Evolutionary conservation across 2,329 filamentous ascomycete species (phyloP), one percentile per base, ranked within the genome.

Genomic region (Epichloe uncinata): DNA sequence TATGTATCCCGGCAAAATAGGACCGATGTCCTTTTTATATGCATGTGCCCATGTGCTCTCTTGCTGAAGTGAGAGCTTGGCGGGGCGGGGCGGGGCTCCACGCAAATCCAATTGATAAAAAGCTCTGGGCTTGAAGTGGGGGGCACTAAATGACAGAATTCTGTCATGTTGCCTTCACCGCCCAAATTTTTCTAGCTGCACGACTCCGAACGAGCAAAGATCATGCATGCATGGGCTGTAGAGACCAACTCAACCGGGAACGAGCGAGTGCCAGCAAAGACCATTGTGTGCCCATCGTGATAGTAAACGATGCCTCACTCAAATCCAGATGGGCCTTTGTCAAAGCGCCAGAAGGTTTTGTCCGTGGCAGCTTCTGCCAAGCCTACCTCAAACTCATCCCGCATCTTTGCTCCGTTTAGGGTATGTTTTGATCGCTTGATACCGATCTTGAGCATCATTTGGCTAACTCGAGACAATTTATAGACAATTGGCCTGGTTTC

Each of bases 401-500:
- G 81, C 63, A 88, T 97, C 57, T 97, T 98, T 73, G 86, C 90
- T 59, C 91, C 93, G 1, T 97, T 91, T 70, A 75, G 93, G 66
- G 89, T 94, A 81, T 57, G 82, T 67, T 38, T n/a, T 8, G 12
- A 36, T 36, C 41, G 30, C 38, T 48, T 44, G 35, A 40, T 15
- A 41, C 37, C 33, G 35, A n/a, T 13, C 9, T 38, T 34, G 16
- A 51, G 50, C 22, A 15, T 34, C 40, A 34, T 1, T 20, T 47
- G 12, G 34, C 53, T 55, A 45, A 54, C 34, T 53, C 34, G n/a
- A 16, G n/a, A 51, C 34, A 18, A 4, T 45, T 6, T 35, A 3
- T 22, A 95, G 87, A 96, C 91, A 44, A 78, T 98, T 56, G 93
- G 93, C 15, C 75, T 98, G 35, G 88, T 98, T 2, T 96, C 93